Evolutionary conservation across 352 stramenopile genomes (phyloP), one percentile per base, ranked within the genome.

Genomic region (Thraustochytrium striatum): DNA sequence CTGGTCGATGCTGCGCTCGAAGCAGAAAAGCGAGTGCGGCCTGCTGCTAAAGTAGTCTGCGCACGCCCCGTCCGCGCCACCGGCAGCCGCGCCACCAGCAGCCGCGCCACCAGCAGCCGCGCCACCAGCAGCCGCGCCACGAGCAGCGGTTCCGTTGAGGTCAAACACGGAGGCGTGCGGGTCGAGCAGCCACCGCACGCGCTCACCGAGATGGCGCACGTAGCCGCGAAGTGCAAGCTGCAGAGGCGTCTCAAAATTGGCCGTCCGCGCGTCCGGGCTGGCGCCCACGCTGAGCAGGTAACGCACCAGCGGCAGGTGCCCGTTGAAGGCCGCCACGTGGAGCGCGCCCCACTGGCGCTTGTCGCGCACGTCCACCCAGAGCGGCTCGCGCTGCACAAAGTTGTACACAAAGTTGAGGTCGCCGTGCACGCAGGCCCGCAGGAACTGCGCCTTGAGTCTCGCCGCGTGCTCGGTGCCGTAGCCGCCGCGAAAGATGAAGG

Each of bases 331-430:
- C 3, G 65, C 43, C 13, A 19, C 65, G 36, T 75, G 65, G 5
- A 75, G 41, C 9, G 19, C 35, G 25, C 7, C 25, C 65, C 65
- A 75, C 0, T 55, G 41, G 32, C 7, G 41, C 3, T 7, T 7
- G 25, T 72, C 30, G 25, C 65, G 44, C 35, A 43, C 65, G n/a
- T 32, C 41, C 1, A 41, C 16, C 65, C 65, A 75, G 8, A 75
- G 32, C n/a, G 28, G 52, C 65, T 75, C 65, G 16, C 65, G 65
- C 33, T 75, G 32, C 50, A 75, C 65, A 25, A 75, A 75, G 52
- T 75, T 43, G 13, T 30, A 30, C 25, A 75, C 52, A 43, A 75
- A 75, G 16, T 43, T 25, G 3, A 68, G 32, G 32, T 75, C 47
- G 50, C 65, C 65, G 8, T 43, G 65, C n/a, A 75, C 65, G 50